Conservation (phyloP, 129 eudicot genomes). For the Pulicaria dysenterica region DNA sequence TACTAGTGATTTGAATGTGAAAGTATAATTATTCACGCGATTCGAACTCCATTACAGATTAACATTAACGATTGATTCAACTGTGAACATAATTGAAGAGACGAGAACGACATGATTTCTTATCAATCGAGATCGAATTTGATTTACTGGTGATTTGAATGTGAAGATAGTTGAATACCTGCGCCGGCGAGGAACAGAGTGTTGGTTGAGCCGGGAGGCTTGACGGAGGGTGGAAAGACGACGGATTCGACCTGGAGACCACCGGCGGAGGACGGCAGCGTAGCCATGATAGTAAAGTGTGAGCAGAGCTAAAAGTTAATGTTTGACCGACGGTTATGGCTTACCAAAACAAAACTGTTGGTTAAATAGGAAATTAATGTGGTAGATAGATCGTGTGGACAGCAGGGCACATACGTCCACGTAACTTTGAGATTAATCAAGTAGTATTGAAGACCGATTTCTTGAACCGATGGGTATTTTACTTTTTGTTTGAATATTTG, state of each 20-base stretch:
- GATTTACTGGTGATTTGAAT: neutral
- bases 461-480: too few relatives aligned
- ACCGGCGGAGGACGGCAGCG: conserved; percentile 41
- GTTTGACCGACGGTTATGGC: conserved; percentile 13
- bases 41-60: neutral
- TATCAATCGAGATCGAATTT: neutral
- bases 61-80: neutral
- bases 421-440: too few relatives aligned
- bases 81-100: neutral
- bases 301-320: neutral
- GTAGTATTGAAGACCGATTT: too few relatives aligned
- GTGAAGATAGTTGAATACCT: conserved; percentile 66
- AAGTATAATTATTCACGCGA: neutral
- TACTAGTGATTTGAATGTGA: neutral
- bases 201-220: conserved; percentile 68
- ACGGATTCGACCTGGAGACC: conserved; percentile 55
- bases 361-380: neutral
- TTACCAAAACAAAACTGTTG: neutral
- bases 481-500: too few relatives aligned
- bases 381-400: conserved; percentile 41
- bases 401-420: too few relatives aligned
- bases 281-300: conserved; percentile 43
- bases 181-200: conserved; percentile 90
- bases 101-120: neutral
- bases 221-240: conserved; percentile 64